phyloP scores from a whole-genome alignment of 2,329 filamentous ascomycete genomes.

The Elsinoe batatas region DNA sequence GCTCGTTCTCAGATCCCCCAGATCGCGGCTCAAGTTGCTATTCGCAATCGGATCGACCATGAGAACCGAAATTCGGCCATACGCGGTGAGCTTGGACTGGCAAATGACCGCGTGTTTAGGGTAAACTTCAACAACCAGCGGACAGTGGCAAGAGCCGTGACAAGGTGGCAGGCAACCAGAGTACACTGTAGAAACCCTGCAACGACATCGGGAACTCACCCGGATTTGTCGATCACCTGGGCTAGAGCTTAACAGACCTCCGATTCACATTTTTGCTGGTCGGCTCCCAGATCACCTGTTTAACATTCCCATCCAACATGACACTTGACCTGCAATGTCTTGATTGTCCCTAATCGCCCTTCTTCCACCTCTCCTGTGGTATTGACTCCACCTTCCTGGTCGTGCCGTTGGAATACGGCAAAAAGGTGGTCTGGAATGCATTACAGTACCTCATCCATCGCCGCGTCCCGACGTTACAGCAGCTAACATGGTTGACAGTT shows the following conservation, averaged over 20 bases:
- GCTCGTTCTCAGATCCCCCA: not conserved
- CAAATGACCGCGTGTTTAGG: too few species aligned
- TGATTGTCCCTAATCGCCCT: not conserved
- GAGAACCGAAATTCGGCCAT: not conserved
- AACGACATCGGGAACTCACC: not conserved
- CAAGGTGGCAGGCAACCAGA: conserved; percentile 4
- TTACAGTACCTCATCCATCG: conserved; percentile 17
- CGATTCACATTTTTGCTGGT: not conserved
- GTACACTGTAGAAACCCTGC: not conserved
- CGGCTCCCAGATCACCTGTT: not conserved
- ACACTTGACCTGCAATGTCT: not conserved
- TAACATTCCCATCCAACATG: not conserved
- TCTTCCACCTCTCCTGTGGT: not conserved
- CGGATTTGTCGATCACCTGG: conserved; percentile 2
- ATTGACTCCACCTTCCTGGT: not conserved
- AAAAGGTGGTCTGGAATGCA: conserved; percentile 16
- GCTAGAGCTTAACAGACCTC: not conserved
- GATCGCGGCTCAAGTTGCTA: not conserved
- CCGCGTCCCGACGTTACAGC: not conserved
- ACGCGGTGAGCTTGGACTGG: too few species aligned
- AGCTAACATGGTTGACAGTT: conserved; percentile 26
- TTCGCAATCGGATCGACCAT: not conserved
- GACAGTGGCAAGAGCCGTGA: not conserved
- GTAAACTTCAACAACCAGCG: not conserved
- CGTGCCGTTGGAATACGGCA: not conserved